Conservation (phyloP, 176 grass and related monocot genomes). For the Carex kokanica region DNA sequence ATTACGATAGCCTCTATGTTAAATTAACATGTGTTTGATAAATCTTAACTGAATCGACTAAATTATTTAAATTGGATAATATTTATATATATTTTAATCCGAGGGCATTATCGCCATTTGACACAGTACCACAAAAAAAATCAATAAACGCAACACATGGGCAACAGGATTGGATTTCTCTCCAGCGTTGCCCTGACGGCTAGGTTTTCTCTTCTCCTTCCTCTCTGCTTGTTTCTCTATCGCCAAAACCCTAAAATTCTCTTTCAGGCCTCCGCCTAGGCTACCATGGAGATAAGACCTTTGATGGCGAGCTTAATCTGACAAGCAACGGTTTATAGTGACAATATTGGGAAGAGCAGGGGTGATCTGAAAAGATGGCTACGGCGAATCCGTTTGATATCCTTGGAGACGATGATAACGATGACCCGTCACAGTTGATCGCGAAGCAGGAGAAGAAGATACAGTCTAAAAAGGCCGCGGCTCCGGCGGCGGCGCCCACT, state of each 20-base stretch:
- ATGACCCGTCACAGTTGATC: conserved; percentile 60
- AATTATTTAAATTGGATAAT: too few species aligned
- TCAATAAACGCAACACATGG: conserved; percentile 18
- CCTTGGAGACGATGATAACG: conserved; percentile 75
- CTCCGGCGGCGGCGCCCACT: conserved; percentile 30
- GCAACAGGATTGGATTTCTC: conserved; percentile 38
- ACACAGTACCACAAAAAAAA: not conserved
- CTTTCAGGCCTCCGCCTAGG: not conserved
- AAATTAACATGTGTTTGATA: too few species aligned
- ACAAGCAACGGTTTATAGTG: not conserved
- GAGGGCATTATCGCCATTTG: conserved; percentile 13
- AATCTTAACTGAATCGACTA: too few species aligned
- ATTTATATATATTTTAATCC: too few species aligned
- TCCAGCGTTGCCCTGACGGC: conserved; percentile 33
- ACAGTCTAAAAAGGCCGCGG: conserved; percentile 29
- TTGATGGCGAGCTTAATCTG: conserved; percentile 24
- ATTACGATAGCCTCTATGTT: too few species aligned
- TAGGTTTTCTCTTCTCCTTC: conserved; percentile 53
- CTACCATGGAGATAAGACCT: conserved; percentile 36
- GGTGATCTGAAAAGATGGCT: conserved; percentile 37
- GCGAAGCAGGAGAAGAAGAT: conserved; percentile 47
- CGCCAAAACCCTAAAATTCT: conserved; percentile 33
- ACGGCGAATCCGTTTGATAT: conserved; percentile 60
- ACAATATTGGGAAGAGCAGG: not conserved
- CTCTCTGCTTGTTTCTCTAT: not conserved